phyloP scores from a whole-genome alignment of 208 protist species.

The Crithidia sp. region DNA sequence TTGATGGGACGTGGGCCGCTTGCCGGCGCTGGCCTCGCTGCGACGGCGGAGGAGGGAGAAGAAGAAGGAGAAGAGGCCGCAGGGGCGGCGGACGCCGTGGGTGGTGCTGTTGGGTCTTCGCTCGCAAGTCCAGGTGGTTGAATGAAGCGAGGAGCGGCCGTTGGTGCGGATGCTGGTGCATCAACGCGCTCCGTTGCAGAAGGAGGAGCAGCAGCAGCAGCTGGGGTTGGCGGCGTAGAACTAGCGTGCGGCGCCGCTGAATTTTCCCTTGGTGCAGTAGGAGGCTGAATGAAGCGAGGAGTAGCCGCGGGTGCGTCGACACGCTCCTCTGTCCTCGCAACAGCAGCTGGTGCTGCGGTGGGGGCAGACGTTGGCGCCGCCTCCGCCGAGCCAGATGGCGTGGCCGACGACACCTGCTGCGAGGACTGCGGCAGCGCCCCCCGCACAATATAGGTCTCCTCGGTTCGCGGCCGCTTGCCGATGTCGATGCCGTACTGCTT shows the following conservation, averaged over 20 bases:
- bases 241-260: too few relatives aligned
- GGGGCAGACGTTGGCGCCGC: too few relatives aligned
- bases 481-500: slow-evolving; percentile 80
- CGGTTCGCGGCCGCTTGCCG: slow-evolving; percentile 66
- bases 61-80: not conserved
- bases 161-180: too few relatives aligned
- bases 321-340: too few relatives aligned
- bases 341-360: too few relatives aligned
- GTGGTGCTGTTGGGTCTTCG: slow-evolving; percentile 19
- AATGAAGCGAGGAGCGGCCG: slow-evolving; percentile 18
- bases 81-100: not conserved
- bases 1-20: slow-evolving; percentile 25
- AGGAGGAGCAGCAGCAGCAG: too few relatives aligned
- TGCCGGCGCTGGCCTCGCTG: not conserved
- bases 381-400: slow-evolving; percentile 10
- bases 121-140: slow-evolving; percentile 14
- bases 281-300: too few relatives aligned
- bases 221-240: too few relatives aligned
- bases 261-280: too few relatives aligned
- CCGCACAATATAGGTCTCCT: slow-evolving; percentile 53
- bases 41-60: not conserved
- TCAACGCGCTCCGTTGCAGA: too few relatives aligned
- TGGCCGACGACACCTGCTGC: slow-evolving; percentile 12
- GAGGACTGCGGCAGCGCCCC: slow-evolving; percentile 38
- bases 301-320: not conserved